Conservation (phyloP, 208 protist genomes). For the Vickermania ingenoplastis region DNA sequence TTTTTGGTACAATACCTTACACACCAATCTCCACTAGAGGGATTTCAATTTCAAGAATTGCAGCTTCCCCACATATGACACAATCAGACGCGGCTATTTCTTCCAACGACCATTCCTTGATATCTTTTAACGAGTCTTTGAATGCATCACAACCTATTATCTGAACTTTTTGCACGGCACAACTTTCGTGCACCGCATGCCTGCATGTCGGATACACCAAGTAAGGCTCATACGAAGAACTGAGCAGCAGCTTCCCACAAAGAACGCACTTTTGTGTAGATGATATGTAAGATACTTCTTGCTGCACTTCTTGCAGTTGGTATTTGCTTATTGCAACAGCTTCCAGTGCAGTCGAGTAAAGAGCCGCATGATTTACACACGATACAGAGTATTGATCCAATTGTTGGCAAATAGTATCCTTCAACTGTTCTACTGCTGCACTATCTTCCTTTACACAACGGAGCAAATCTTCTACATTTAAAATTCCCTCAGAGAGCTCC, state of each 20-base stretch:
- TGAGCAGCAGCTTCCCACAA: conserved; percentile 50
- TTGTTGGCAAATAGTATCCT: conserved; percentile 87
- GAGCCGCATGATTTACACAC: not conserved
- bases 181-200: conserved; percentile 73
- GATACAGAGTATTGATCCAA: conserved; percentile 84
- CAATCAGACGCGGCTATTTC: conserved; percentile 65
- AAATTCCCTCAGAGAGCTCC: conserved; percentile 42
- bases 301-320: conserved; percentile 76
- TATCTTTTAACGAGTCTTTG: no score
- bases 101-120: no score
- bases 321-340: conserved; percentile 36
- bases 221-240: conserved; percentile 23
- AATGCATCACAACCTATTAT: conserved; percentile 55
- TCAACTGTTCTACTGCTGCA: conserved; percentile 88
- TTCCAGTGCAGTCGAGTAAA: not conserved
- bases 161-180: conserved; percentile 36
- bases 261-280: conserved; percentile 76
- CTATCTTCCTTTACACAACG: conserved; percentile 88
- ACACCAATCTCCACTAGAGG: conserved; percentile 8
- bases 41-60: conserved; percentile 57
- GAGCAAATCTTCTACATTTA: conserved; percentile 95
- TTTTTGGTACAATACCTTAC: no score
- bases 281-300: conserved; percentile 83
- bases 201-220: conserved; percentile 74
- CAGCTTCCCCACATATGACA: conserved; percentile 67